Base-by-base conservation (phyloP, 2,329 filamentous ascomycete species). In the Stemphylium vesicarium region DNA sequence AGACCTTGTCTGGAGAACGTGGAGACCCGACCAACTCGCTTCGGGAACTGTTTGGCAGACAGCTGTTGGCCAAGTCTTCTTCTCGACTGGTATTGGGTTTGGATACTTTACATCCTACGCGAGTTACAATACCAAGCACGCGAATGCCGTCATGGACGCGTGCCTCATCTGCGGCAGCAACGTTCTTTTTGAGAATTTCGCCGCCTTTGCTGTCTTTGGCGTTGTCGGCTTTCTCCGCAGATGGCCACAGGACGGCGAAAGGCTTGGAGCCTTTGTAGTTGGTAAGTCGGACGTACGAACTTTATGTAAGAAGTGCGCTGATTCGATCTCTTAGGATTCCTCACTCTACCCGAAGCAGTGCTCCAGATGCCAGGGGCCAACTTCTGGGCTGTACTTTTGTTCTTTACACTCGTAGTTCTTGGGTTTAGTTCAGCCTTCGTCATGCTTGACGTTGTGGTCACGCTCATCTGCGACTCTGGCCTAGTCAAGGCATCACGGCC, bases 21-120 rank as follows among this genome's bases (percentile, higher is more conserved):
- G 78, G 82, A 76, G 82, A 59, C 76, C 81, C 11, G 76, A 77
- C 4, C 75, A 85, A 60, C 75, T 86, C 0, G 79, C 77, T 4
- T 77, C 75, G 0, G 82, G 82, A 0, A 77, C 75, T 0, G 78
- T 86, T 1, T 86, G 84, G 84, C 83, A 86, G 65, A 83, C 81
- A n/a, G 84, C 84, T 2, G 80, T 81, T 7, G 83, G 84, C 1
- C 84, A 86, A 56, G 83, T 85, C 40, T 85, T 86, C 69, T 85
- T 85, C 71, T 84, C 81, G 0, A 85, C 82, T 0, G 83, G 83
- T 3, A 81, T 85, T 24, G 83, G 82, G 1, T 85, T 85, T 60
- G 83, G 84, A 2, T 73, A 73, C 64, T 85, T 84, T 56, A 85
- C 82, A 0, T 81, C 79, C 0, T 86, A 85, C 58, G 83, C 84